A percentile compares a stretch with the other conserved stretches of the same genome.
Conservation (phyloP, 495 filamentous ascomycete species). For the Paragyromitra xinjiangensis region DNA sequence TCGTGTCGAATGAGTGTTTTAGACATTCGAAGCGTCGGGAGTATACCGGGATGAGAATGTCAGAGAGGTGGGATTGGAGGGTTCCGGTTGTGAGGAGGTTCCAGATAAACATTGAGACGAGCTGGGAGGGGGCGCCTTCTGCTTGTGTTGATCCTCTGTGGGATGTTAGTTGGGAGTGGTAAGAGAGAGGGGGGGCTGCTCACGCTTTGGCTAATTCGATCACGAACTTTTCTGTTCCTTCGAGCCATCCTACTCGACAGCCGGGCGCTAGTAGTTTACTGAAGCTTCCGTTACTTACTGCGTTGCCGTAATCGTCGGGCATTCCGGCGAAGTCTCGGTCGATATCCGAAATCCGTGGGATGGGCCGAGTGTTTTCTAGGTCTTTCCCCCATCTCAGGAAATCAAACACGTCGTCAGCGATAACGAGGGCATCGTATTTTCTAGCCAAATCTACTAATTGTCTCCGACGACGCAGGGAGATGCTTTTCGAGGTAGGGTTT, state of each 20-base stretch:
- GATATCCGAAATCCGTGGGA: conserved; percentile 78
- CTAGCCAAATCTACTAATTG: conserved; percentile 73
- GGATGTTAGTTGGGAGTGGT: conserved; percentile 38
- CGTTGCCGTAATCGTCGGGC: conserved; percentile 72
- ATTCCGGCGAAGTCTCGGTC: conserved; percentile 69
- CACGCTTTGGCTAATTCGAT: conserved; percentile 73
- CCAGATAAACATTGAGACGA: conserved; percentile 71
- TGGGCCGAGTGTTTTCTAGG: conserved; percentile 60
- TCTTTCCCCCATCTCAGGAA: conserved; percentile 76
- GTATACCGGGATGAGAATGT: conserved; percentile 65
- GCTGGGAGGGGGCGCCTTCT: conserved; percentile 79
- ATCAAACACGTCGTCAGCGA: conserved; percentile 88
- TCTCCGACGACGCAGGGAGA: conserved; percentile 69
- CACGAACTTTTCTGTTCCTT: conserved; percentile 73
- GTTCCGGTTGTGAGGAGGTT: conserved; percentile 66
- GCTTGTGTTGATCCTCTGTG: conserved; percentile 62
- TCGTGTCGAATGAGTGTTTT: conserved; percentile 64
- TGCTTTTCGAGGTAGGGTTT: conserved; percentile 78
- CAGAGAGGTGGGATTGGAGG: conserved; percentile 61
- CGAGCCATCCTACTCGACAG: conserved; percentile 79
- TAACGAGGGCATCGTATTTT: conserved; percentile 75
- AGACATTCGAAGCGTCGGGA: conserved; percentile 66
- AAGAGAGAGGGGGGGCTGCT: conserved; percentile 43
- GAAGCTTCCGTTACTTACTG: conserved; percentile 80
- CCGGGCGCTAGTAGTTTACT: conserved; percentile 81